Conservation (phyloP, 352 stramenopile genomes). For the Phytophthora lateralis region DNA sequence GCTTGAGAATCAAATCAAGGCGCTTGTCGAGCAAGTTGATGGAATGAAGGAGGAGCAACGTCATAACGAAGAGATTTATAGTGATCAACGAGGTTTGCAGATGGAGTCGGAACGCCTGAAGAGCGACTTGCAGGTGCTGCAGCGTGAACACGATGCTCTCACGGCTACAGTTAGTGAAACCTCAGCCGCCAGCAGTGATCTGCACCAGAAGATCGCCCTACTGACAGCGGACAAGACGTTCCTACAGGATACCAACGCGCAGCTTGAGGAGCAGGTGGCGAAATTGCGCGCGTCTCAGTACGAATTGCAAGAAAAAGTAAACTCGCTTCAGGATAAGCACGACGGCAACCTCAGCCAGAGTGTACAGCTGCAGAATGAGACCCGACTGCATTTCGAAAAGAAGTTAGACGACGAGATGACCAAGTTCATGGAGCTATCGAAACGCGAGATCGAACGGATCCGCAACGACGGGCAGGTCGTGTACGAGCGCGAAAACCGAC, state of each 20-base stretch:
- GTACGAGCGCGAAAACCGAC: slow-evolving; percentile 76
- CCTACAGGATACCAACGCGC: slow-evolving; percentile 54
- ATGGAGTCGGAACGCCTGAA: slow-evolving; percentile 45
- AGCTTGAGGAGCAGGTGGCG: slow-evolving; percentile 58
- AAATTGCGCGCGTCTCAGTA: slow-evolving; percentile 45
- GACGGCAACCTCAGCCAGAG: slow-evolving; percentile 44
- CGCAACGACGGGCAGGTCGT: slow-evolving; percentile 62
- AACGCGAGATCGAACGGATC: slow-evolving; percentile 74
- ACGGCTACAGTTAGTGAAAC: slow-evolving; percentile 25
- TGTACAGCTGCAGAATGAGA: slow-evolving; percentile 60
- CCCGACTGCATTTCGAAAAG: slow-evolving; percentile 65
- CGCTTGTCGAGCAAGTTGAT: slow-evolving; percentile 52
- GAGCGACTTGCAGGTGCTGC: slow-evolving; percentile 30
- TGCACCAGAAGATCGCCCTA: slow-evolving; percentile 51
- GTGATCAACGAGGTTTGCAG: slow-evolving; percentile 33
- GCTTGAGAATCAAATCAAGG: slow-evolving; percentile 55
- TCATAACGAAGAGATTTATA: slow-evolving; percentile 33
- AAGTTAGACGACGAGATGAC: slow-evolving; percentile 65
- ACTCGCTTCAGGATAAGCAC: slow-evolving; percentile 46
- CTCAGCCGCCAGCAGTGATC: slow-evolving; percentile 20
- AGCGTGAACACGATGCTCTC: slow-evolving; percentile 33
- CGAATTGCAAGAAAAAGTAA: slow-evolving; percentile 43
- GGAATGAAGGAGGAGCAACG: slow-evolving; percentile 50
- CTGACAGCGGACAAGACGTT: slow-evolving; percentile 71
- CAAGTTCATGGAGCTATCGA: slow-evolving; percentile 76